Percentiles rank a stretch among this genome's conserved stretches.
Conservation (phyloP, 345 rosid genomes). For the Eucalyptus dawsonii region DNA sequence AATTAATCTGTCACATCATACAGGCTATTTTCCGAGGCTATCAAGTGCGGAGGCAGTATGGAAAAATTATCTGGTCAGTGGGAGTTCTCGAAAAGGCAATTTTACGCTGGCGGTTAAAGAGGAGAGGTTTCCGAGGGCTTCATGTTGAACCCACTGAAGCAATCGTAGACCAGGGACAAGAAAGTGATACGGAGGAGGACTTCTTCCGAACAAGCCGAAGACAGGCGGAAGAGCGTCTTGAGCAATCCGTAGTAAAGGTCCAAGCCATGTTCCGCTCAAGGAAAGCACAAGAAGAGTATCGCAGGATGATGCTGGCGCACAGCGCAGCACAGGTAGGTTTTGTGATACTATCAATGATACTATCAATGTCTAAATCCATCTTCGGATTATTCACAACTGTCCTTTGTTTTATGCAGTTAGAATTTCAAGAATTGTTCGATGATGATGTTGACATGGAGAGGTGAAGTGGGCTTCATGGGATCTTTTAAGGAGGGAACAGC, state of each 20-base stretch:
- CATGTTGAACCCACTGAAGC: conserved; percentile 29
- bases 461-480: background rate
- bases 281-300: conserved; percentile 86
- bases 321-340: conserved; percentile 47
- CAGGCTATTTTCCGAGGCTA: conserved; percentile 87
- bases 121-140: conserved; percentile 79
- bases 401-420: conserved; percentile 40
- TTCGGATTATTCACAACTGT: background rate
- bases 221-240: conserved; percentile 90
- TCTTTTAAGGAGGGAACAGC: background rate
- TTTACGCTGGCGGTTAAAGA: conserved; percentile 80
- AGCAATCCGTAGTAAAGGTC: conserved; percentile 72
- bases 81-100: conserved; percentile 90
- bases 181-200: conserved; percentile 50
- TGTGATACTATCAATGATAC: background rate
- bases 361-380: background rate
- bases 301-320: conserved; percentile 68
- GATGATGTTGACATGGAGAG: conserved; percentile 11
- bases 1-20: background rate
- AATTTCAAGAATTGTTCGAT: conserved; percentile 27
- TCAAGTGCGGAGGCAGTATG: conserved; percentile 70
- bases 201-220: conserved; percentile 60
- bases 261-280: conserved; percentile 95
- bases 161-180: conserved; percentile 8
- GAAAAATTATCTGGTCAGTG: conserved; percentile 82